Evolutionary conservation across 1,139 yeast genomes (phyloP).

Genomic region (Kluyveromyces sp.): DNA sequence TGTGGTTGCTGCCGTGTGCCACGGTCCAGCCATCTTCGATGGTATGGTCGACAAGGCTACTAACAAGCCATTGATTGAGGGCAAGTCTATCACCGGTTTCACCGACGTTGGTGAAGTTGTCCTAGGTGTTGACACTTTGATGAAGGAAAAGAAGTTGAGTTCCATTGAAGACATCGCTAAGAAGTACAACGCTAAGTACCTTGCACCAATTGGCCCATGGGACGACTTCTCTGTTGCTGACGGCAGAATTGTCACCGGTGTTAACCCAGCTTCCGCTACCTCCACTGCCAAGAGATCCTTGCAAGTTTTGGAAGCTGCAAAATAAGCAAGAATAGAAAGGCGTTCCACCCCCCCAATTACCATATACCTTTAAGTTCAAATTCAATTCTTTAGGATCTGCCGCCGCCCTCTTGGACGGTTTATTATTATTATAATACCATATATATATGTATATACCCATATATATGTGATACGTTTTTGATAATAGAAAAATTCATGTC

Average conservation of each 20-base stretch:
- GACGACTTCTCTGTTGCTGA: conserved; percentile 44
- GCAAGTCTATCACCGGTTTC: conserved; percentile 53
- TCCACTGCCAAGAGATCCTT: conserved; percentile 35
- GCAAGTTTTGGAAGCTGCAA: not conserved
- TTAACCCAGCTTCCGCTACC: conserved; percentile 53
- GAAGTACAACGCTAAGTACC: conserved; percentile 38
- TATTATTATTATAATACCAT: not conserved
- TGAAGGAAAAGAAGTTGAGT: conserved; percentile 29
- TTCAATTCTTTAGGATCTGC: too few relatives aligned
- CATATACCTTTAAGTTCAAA: too few relatives aligned
- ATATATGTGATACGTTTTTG: not conserved
- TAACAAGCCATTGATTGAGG: conserved; percentile 42
- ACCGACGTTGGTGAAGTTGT: conserved; percentile 46
- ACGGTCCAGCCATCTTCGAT: conserved; percentile 53
- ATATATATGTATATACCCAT: not conserved
- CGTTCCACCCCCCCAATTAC: not conserved
- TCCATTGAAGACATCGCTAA: conserved; percentile 33
- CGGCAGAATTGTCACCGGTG: conserved; percentile 53
- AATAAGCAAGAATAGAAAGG: not conserved
- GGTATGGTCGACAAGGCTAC: conserved; percentile 36
- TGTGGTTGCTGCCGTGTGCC: conserved; percentile 57
- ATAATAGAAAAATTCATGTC: too few relatives aligned
- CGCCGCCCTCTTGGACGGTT: too few relatives aligned
- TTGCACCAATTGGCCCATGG: conserved; percentile 45
- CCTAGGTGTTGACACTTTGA: conserved; percentile 31